Evolutionary conservation across 306 rosid species (phyloP), one percentile per base, ranked within the genome.

Genomic region (Hylodesmum podocarpum): DNA sequence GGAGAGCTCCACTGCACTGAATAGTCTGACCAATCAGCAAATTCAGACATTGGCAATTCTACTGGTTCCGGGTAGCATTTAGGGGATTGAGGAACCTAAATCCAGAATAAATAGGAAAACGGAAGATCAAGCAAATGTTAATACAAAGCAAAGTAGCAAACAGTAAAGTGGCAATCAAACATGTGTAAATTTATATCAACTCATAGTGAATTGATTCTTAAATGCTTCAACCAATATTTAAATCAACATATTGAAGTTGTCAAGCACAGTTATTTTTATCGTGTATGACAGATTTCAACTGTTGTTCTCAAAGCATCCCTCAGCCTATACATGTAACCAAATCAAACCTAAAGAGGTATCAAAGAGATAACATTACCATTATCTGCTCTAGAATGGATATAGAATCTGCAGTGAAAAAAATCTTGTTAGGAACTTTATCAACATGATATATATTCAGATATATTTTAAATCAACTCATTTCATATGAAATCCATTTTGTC

Each of bases 41-140:
- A 80, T 7, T 76, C n/a, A 0, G 84, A 57, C 80, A 72, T 47
- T 13, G 87, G 43, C 63, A 77, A 6, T 41, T 80, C 85, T 7
- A 16, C 78, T 58, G 66, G 82, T 53, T 80, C 87, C 22, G 80
- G 80, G 74, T 84, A 76, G 83, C 85, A 80, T 62, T 24, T 69
- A 50, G 78, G 80, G 50, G 83, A 72, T 40, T 54, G 22, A 39
- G 71, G 84, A 69, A 43, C 68, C 88, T 84, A 50, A 25, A 76
- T 53, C 62, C 79, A 40, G 0, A 9, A 10, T 10, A 51, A n/a
- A 51, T 8, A n/a, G 2, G 25, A 44, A 66, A 59, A 40, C 6
- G 5, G 4, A 51, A 73, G 72, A 31, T 68, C 22, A 3, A 44
- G n/a, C 4, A 36, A n/a, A 33, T n/a, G 73, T 68, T 37, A 39